Base-by-base conservation (phyloP, 495 filamentous ascomycete genomes). In the Darksidea phi region DNA sequence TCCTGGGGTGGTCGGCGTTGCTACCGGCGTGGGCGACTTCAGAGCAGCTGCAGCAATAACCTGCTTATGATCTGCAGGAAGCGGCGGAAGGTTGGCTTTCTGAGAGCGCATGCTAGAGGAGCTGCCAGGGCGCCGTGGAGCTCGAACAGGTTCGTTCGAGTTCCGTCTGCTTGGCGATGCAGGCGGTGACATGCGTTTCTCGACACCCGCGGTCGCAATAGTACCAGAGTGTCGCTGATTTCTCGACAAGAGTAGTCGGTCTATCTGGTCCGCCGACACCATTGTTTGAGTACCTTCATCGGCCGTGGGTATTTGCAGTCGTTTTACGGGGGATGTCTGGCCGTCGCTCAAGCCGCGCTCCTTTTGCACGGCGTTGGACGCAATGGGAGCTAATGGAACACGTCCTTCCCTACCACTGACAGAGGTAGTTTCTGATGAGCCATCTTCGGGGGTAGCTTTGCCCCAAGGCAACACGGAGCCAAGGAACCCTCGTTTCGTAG, bases 21-120 rank as follows among this genome's bases (percentile, higher is more conserved):
- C 52, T 46, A 21, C 6, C 37, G 53, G 47, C 10, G 57, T 20
- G 11, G 76, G 74, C 36, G 76, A 64, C n/a, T 72, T 76, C 53
- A 76, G 82, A 47, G 82, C 79, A 34, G 90, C 93, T 10, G 89
- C 90, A 54, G 90, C 83, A 64, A 96, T 96, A 53, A 82, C 83
- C 72, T 96, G 82, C 59, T 84, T 87, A 72, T 95, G 90, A 69
- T 96, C 90, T 8, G 75, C 57, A 42, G 94, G 91, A 28, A 98
- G 76, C 15, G 93, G 91, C 3, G 91, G 92, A 64, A 85, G 82
- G 42, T 70, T 71, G 51, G 70, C 70, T 24, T 76, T 77, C 8
- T 74, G 73, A 41, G 70, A 75, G 32, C 80, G 78, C 26, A 80
- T 79, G 66, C 91, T 95, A 11, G 81, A 76, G 21, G 86, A 76